Percentiles rank a stretch among this genome's conserved stretches.
These are phyloP conservation scores for Ogataea nonfermentans DNA, from an alignment of 805 yeast genomes.

Conservation along the genomic window DNA sequence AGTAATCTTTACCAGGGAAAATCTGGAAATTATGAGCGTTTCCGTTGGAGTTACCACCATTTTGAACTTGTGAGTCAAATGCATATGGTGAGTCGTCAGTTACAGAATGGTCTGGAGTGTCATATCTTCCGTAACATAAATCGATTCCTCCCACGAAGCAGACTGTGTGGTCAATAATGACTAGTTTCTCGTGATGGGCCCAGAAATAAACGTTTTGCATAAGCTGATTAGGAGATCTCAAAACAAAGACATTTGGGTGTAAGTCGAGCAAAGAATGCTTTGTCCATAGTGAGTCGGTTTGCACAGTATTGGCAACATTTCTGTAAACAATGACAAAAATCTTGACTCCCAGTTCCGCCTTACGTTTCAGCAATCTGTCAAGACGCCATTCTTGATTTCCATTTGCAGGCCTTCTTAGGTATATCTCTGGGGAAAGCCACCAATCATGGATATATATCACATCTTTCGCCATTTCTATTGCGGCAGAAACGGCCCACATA, in stretches of 20 bases:
- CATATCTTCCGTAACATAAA: conserved; percentile 92
- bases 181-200: conserved; percentile 98
- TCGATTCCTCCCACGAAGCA: conserved; percentile 96
- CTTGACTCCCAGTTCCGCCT: conserved; percentile 94
- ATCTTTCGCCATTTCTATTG: conserved; percentile 90
- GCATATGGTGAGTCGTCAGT: conserved; percentile 60
- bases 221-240: conserved; percentile 94
- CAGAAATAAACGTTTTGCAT: conserved; percentile 91
- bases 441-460: conserved; percentile 94
- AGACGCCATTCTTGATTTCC: conserved; percentile 94
- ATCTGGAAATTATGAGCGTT: conserved; percentile 45
- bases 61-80: conserved; percentile 25
- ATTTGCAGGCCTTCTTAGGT: conserved; percentile 88
- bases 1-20: conserved; percentile 96
- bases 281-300: conserved; percentile 91
- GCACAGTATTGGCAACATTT: conserved; percentile 89
- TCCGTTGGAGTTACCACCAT: conserved; percentile 25
- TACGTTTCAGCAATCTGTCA: conserved; percentile 81
- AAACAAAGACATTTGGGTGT: conserved; percentile 82
- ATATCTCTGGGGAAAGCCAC: conserved; percentile 97
- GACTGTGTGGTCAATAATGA: conserved; percentile 80
- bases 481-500: conserved; percentile 93
- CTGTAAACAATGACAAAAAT: conserved; percentile 88
- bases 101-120: conserved; percentile 92
- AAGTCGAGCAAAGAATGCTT: conserved; percentile 87